Percentiles rank a stretch among this genome's conserved stretches.
Conservation (phyloP, 2,329 filamentous ascomycete genomes). For the Clarireedia monteithiana region DNA sequence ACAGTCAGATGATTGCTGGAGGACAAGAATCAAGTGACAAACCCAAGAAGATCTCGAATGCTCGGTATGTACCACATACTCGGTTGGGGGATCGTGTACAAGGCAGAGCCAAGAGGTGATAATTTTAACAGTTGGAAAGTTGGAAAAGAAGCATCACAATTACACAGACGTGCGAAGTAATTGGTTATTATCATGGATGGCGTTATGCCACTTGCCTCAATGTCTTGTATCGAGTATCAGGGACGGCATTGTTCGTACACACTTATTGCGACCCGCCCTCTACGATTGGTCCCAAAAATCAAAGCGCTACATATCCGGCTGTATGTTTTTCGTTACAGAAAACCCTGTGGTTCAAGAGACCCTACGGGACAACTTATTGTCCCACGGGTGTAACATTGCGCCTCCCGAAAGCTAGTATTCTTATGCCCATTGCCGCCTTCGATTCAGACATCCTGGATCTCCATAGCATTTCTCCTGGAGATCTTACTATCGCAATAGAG, state of each 20-base stretch:
- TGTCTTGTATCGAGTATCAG: background rate
- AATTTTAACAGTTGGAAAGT: background rate
- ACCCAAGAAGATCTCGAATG: slow-evolving; percentile 14
- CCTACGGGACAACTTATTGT: background rate
- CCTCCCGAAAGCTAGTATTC: slow-evolving; percentile 2
- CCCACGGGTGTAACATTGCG: background rate
- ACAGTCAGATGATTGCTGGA: slow-evolving; percentile 14
- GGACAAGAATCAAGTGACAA: slow-evolving; percentile 12
- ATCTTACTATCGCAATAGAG: no score
- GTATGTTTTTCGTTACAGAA: background rate
- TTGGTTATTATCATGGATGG: background rate
- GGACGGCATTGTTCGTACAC: background rate
- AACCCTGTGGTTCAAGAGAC: background rate
- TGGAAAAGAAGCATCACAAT: background rate
- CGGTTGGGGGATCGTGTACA: slow-evolving; percentile 11
- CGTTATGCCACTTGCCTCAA: background rate
- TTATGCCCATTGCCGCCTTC: background rate
- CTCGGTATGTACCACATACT: slow-evolving; percentile 12
- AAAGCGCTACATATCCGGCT: background rate
- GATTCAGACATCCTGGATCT: background rate
- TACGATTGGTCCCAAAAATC: background rate
- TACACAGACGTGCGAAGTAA: background rate
- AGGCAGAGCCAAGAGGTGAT: slow-evolving; percentile 17
- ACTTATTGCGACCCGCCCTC: background rate
- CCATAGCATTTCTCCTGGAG: no score